A percentile compares a stretch with the other conserved stretches of the same genome.
phyloP scores from a whole-genome alignment of 1,139 yeast genomes.

The Yamadazyma buinensis region DNA sequence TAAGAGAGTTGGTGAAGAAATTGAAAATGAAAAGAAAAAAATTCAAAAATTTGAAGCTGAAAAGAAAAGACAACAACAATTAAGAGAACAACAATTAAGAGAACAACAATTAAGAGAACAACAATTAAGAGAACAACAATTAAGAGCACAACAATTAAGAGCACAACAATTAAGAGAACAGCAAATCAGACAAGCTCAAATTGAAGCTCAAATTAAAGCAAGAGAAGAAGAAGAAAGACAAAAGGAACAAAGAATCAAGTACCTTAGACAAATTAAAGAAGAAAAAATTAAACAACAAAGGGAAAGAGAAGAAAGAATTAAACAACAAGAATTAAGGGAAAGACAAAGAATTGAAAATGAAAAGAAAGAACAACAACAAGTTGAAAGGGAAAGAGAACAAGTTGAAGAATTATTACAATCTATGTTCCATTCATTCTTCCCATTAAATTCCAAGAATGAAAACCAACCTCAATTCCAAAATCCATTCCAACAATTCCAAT shows the following conservation, averaged over 20 bases:
- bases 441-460: constrained; percentile 5
- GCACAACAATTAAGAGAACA: constrained; percentile 6
- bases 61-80: background rate
- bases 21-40: constrained; percentile 5
- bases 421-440: constrained; percentile 6
- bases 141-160: background rate
- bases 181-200: constrained; percentile 11
- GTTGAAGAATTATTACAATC: constrained; percentile 14
- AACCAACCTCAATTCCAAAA: background rate
- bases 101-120: constrained; percentile 11
- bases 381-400: constrained; percentile 9
- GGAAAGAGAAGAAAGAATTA: background rate
- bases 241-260: constrained; percentile 11
- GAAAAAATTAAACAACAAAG: constrained; percentile 23
- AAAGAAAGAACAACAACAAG: constrained; percentile 5
- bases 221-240: constrained; percentile 10
- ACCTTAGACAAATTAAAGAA: constrained; percentile 10
- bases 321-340: background rate
- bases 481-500: background rate
- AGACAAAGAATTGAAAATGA: constrained; percentile 2
- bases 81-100: constrained; percentile 5
- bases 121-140: constrained; percentile 22
- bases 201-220: constrained; percentile 21
- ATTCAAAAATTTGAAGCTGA: constrained; percentile 1
- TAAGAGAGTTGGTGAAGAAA: constrained; percentile 2